A percentile compares a stretch with the other conserved stretches of the same genome.
phyloP scores from a whole-genome alignment of 1,284 basidiomycete species.

The Neolentinus lepideus region DNA sequence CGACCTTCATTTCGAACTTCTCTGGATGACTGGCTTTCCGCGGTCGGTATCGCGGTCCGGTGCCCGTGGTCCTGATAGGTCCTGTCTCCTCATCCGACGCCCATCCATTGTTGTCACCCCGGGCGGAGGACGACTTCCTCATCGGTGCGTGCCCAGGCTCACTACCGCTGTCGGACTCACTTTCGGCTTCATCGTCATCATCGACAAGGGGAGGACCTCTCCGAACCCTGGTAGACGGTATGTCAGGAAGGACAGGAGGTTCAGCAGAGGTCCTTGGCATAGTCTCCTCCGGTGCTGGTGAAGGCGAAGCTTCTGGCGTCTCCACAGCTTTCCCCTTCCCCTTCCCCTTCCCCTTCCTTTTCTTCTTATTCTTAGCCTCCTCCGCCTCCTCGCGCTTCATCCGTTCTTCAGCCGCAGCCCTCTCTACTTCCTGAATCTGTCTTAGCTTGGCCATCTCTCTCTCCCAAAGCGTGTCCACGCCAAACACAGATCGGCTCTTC shows the following conservation, averaged over 20 bases:
- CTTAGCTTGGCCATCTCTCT: conserved; percentile 68
- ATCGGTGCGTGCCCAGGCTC: conserved; percentile 18
- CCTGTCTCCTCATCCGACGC: conserved; percentile 47
- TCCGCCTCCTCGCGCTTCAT: conserved; percentile 34
- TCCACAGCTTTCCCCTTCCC: conserved; percentile 16
- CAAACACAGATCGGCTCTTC: conserved; percentile 68
- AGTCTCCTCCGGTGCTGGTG: conserved; percentile 1
- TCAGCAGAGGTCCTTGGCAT: conserved; percentile 21
- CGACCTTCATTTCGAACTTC: conserved; percentile 14
- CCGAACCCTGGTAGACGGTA: conserved; percentile 33
- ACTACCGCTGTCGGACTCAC: conserved; percentile 36
- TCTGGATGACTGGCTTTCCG: conserved; percentile 15
- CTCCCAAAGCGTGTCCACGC: conserved; percentile 77
- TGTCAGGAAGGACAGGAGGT: conserved; percentile 49
- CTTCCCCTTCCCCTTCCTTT: conserved; percentile 29
- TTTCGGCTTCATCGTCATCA: conserved; percentile 45
- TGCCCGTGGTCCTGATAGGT: conserved; percentile 46
- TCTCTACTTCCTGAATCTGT: conserved; percentile 62
- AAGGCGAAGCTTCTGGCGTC: conserved; percentile 1
- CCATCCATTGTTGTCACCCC: background rate
- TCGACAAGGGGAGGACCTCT: conserved; percentile 33
- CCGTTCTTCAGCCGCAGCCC: conserved; percentile 39
- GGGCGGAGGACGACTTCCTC: conserved; percentile 10
- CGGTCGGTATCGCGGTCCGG: conserved; percentile 41
- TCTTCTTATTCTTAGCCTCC: conserved; percentile 30